Percentiles rank a stretch among this genome's conserved stretches.
Conservation (phyloP, 2,329 filamentous ascomycete species). For the Cladophialophora immunda region DNA sequence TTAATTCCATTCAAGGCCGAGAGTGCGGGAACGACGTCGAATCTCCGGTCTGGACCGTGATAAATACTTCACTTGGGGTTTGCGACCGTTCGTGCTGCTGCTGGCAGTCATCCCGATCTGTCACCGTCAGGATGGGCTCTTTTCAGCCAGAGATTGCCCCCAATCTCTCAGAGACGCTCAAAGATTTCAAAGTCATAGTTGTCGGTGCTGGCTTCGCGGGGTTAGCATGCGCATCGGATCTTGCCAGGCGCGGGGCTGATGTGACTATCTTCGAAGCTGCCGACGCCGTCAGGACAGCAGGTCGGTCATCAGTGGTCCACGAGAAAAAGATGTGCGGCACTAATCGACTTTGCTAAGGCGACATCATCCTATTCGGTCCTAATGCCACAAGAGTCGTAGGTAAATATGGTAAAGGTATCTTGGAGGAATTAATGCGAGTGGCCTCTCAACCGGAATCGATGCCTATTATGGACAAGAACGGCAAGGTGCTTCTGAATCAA, state of each 20-base stretch:
- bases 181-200: slow-evolving; percentile 51
- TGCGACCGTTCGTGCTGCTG: too few relatives aligned
- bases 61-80: too few relatives aligned
- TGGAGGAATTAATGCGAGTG: not conserved
- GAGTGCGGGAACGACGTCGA: too few relatives aligned
- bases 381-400: slow-evolving; percentile 14
- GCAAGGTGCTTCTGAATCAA: slow-evolving; percentile 42
- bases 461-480: slow-evolving; percentile 44
- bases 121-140: not conserved
- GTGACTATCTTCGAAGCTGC: slow-evolving; percentile 9
- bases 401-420: slow-evolving; percentile 6
- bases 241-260: slow-evolving; percentile 17
- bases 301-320: too few relatives aligned
- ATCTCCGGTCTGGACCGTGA: too few relatives aligned
- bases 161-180: not conserved
- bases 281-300: not conserved
- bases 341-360: too few relatives aligned
- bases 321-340: too few relatives aligned
- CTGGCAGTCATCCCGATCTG: too few relatives aligned
- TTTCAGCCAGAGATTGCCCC: not conserved
- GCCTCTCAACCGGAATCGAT: slow-evolving; percentile 29
- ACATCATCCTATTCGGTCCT: slow-evolving; percentile 10
- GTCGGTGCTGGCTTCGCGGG: slow-evolving; percentile 54
- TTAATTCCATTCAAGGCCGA: too few relatives aligned
- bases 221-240: slow-evolving; percentile 44